Evolutionary conservation across 257 asterid genomes (phyloP).

Genomic region (Solanum neorickii): DNA sequence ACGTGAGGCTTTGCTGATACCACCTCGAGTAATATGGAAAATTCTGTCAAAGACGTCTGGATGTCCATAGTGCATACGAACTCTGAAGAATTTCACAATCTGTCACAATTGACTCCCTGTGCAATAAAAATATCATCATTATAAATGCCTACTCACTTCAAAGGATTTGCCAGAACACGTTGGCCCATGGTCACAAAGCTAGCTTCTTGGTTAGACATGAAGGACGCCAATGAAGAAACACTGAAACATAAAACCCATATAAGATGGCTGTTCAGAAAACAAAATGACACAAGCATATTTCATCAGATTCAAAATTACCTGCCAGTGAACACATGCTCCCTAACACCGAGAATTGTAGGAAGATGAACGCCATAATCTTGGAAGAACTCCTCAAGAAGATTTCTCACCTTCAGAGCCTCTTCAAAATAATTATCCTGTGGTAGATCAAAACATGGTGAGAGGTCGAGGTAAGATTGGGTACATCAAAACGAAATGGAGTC

Average conservation of each 20-base stretch:
- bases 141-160: constrained; percentile 59
- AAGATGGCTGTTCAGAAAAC: neutral
- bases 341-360: constrained; percentile 90
- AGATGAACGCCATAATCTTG: constrained; percentile 79
- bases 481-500: neutral
- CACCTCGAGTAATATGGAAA: constrained; percentile 96
- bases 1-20: constrained; percentile 97
- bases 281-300: neutral
- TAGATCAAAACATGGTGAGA: neutral
- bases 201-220: constrained; percentile 94
- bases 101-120: constrained; percentile 2
- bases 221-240: constrained; percentile 95
- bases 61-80: constrained; percentile 99
- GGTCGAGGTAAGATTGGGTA: neutral
- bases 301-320: constrained; percentile 32
- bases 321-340: constrained; percentile 98
- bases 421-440: constrained; percentile 92
- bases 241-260: constrained; percentile 25
- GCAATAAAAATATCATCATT: constrained; percentile 1
- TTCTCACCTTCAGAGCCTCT: constrained; percentile 97
- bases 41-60: constrained; percentile 98
- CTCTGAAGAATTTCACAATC: constrained; percentile 38
- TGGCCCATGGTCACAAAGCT: constrained; percentile 99
- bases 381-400: constrained; percentile 85
- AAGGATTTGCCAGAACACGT: constrained; percentile 88